phyloP scores from a whole-genome alignment of 2,329 filamentous ascomycete genomes.

The Phoma sp. region DNA sequence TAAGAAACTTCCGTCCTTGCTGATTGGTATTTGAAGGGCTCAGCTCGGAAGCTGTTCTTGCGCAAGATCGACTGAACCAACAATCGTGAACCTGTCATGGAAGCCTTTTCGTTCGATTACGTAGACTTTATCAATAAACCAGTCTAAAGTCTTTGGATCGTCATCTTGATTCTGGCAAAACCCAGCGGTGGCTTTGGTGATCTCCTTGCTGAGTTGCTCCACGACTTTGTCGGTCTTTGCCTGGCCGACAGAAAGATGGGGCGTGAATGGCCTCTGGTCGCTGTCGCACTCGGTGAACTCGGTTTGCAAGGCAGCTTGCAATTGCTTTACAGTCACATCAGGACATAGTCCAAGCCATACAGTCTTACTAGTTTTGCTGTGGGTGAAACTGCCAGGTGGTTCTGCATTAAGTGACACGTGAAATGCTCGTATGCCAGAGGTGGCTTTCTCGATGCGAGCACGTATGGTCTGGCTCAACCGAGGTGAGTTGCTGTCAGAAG shows the following conservation, averaged over 20 bases:
- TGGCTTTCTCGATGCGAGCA: slow-evolving; percentile 28
- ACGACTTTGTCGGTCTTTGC: slow-evolving; percentile 20
- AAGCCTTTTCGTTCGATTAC: slow-evolving; percentile 36
- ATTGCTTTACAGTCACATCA: slow-evolving; percentile 15
- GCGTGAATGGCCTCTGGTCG: slow-evolving; percentile 30
- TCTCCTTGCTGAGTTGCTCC: slow-evolving; percentile 22
- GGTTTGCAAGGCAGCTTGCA: slow-evolving; percentile 35
- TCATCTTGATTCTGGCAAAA: background rate
- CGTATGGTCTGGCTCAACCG: slow-evolving; percentile 28
- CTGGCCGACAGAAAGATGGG: slow-evolving; percentile 39
- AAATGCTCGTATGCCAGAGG: slow-evolving; percentile 25
- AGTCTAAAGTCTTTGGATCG: slow-evolving; percentile 22
- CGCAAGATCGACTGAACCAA: slow-evolving; percentile 24
- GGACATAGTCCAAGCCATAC: slow-evolving; percentile 34
- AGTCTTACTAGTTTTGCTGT: slow-evolving; percentile 29
- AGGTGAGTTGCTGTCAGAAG: slow-evolving; percentile 3
- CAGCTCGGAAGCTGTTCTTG: slow-evolving; percentile 5
- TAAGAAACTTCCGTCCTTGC: background rate
- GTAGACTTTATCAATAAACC: slow-evolving; percentile 35
- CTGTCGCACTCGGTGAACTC: slow-evolving; percentile 34
- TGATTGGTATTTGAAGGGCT: background rate
- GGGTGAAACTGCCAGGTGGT: slow-evolving; percentile 24
- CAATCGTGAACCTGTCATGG: slow-evolving; percentile 33
- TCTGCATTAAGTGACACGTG: slow-evolving; percentile 29
- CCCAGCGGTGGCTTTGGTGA: slow-evolving; percentile 20